A percentile compares a stretch with the other conserved stretches of the same genome.
Conservation (phyloP, 805 yeast species). For the Candida golubevii region DNA sequence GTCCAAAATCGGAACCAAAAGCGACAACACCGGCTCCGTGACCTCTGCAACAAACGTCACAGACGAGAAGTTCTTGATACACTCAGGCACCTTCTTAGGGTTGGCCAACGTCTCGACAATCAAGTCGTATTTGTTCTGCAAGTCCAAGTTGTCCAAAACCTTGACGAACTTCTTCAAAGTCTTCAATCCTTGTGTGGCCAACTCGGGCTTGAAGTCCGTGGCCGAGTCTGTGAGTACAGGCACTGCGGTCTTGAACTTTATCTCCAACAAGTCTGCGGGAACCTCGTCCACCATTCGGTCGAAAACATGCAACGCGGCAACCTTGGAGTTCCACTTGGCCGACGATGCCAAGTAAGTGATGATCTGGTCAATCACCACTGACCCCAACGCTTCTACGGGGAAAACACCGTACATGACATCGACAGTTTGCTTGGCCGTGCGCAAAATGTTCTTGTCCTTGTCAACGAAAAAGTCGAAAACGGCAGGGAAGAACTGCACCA, state of each 20-base stretch:
- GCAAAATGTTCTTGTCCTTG: conserved; percentile 79
- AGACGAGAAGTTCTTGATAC: conserved; percentile 83
- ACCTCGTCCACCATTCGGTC: conserved; percentile 74
- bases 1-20: conserved; percentile 87
- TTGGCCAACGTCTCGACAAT: conserved; percentile 88
- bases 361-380: conserved; percentile 61
- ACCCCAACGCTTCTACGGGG: conserved; percentile 74
- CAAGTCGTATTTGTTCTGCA: conserved; percentile 74
- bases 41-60: conserved; percentile 98
- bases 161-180: conserved; percentile 68
- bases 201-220: conserved; percentile 95
- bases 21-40: conserved; percentile 89
- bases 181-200: conserved; percentile 78
- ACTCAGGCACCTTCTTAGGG: conserved; percentile 82
- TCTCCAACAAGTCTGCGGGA: conserved; percentile 81
- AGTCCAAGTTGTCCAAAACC: conserved; percentile 88
- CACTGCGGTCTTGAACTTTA: conserved; percentile 70
- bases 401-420: conserved; percentile 66
- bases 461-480: conserved; percentile 77
- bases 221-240: conserved; percentile 86
- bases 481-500: conserved; percentile 56
- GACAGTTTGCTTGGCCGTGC: conserved; percentile 78
- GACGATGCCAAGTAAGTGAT: conserved; percentile 66
- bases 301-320: conserved; percentile 69
- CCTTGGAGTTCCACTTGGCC: conserved; percentile 90